These are phyloP conservation scores for Pseudogymnoascus sp. DNA, from an alignment of 2,329 filamentous ascomycete species.

Conservation along the genomic window DNA sequence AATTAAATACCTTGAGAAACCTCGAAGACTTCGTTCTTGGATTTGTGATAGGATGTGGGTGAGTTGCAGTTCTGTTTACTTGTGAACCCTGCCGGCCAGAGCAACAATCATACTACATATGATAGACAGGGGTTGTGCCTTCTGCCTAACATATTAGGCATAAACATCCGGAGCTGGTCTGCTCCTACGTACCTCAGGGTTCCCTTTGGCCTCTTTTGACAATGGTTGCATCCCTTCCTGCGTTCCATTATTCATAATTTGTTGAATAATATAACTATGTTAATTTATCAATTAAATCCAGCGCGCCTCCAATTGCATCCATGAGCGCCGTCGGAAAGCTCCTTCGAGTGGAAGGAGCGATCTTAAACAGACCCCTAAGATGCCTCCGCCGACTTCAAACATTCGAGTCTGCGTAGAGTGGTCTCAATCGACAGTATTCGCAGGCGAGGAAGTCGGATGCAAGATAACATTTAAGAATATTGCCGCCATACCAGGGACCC, in stretches of 20 bases:
- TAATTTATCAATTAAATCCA: constrained; percentile 6
- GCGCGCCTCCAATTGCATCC: constrained; percentile 17
- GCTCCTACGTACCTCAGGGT: background rate
- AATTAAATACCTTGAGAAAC: background rate
- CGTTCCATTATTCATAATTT: background rate
- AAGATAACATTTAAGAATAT: constrained; percentile 95
- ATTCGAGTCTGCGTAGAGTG: constrained; percentile 94
- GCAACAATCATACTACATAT: constrained; percentile 5
- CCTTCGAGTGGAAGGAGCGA: constrained; percentile 25
- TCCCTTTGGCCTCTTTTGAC: background rate
- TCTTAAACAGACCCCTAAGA: constrained; percentile 18
- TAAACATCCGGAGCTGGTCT: background rate
- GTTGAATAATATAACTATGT: constrained; percentile 5
- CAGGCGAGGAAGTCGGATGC: constrained; percentile 91
- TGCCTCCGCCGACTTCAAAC: constrained; percentile 50
- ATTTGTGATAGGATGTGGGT: background rate
- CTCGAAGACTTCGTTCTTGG: background rate
- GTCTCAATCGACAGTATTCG: constrained; percentile 90
- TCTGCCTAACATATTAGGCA: constrained; percentile 1
- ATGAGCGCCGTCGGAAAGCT: constrained; percentile 24
- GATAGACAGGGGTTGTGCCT: background rate
- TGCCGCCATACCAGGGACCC: constrained; percentile 18
- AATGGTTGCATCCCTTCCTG: background rate
- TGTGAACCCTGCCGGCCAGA: background rate
- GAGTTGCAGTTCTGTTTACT: constrained; percentile 8